These are phyloP conservation scores for Aphanomyces cochlioides DNA, from an alignment of 352 stramenopile species.

Conservation along the genomic window DNA sequence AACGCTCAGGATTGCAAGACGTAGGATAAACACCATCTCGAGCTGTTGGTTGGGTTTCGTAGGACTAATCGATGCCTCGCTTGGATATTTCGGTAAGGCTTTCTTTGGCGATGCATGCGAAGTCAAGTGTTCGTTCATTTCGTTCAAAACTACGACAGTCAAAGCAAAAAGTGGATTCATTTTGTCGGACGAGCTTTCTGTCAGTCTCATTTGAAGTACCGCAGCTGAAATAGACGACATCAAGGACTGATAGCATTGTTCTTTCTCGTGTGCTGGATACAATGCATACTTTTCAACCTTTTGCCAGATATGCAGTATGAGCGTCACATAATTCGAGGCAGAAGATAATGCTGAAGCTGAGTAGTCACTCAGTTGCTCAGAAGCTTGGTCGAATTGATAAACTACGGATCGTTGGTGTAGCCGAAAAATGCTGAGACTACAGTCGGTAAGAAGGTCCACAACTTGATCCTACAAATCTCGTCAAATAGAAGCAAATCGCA, in stretches of 20 bases:
- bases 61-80: constrained; percentile 5
- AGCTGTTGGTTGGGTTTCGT: constrained; percentile 13
- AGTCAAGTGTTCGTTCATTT: not conserved
- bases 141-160: constrained; percentile 1
- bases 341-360: too few relatives aligned
- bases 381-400: constrained; percentile 5
- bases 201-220: not conserved
- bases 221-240: not conserved
- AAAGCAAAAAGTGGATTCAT: not conserved
- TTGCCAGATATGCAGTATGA: constrained; percentile 9
- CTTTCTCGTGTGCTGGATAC: not conserved
- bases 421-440: not conserved
- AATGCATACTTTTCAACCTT: constrained; percentile 13
- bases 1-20: constrained; percentile 1
- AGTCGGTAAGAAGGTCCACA: not conserved
- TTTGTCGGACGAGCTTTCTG: not conserved
- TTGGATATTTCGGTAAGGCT: not conserved
- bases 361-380: not conserved
- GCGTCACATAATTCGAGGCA: too few relatives aligned
- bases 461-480: constrained; percentile 9
- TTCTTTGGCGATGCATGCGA: not conserved
- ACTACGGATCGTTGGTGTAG: not conserved
- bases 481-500: constrained; percentile 1
- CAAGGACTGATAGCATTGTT: not conserved
- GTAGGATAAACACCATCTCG: constrained; percentile 3